Evolutionary conservation across 2,329 filamentous ascomycete species (phyloP), one percentile per base, ranked within the genome.

Genomic region (Aspergillaceae sp.): DNA sequence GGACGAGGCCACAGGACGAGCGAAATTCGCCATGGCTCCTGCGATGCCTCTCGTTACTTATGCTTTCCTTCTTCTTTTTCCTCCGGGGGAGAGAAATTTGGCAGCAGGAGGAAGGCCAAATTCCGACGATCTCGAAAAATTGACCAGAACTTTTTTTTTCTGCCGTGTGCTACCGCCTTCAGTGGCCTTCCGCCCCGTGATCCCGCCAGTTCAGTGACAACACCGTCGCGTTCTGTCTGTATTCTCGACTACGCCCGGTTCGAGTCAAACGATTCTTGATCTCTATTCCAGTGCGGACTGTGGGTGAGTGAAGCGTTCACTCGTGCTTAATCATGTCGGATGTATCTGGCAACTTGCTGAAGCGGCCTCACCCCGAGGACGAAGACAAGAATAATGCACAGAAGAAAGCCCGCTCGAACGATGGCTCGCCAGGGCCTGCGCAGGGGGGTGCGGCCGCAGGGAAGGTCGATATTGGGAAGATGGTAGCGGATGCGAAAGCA

Each of bases 1-100:
- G 63, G 83, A 77, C 61, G 89, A 94, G 54, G 86, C 78, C 52
- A 95, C 79, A 40, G 92, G 90, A 63, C 90, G 86, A 51, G 86
- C 59, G 45, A 72, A 70, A 48, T 59, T 70, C 55, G 69, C 66
- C 70, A 73, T 73, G 57, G 53, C 63, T 50, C 58, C 60, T 58
- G 59, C 53, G 61, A 58, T 61, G 61, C 59, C 50, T 50, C 41
- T 58, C 60, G 61, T 61, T 53, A 61, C 62, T 57, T 56, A 65
- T 57, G 55, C 6, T 32, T 32, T 32, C 8, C 30, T 9, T 32
- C 54, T 45, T 50, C 48, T 48, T 48, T 44, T 47, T 46, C 49
- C 45, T 42, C 51, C 19, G 19, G 19, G 19, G 19, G 19, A 19
- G 29, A 28, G 51, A 50, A 51, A 50, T 51, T 50, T 51, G 52